Base-by-base conservation (phyloP, 768 basidiomycete species). In the Galerina sulciceps region DNA sequence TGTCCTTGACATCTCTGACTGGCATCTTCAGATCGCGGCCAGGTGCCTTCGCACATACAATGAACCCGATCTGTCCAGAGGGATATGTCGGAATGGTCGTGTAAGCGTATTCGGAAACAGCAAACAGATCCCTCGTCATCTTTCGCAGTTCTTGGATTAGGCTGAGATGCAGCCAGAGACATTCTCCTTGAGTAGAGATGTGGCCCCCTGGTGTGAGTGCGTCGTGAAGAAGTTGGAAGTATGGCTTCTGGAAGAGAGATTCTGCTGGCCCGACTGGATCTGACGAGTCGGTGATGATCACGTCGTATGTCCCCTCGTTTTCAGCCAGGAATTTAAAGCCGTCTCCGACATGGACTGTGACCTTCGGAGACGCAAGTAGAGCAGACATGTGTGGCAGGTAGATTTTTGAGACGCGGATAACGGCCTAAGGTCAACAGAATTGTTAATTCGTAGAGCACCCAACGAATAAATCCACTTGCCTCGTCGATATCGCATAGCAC, bases 31-130 rank as follows among this genome's bases (percentile, higher is more conserved):
- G 76, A 70, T 91, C 85, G 52, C 92, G 81, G 23, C 77, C 80
- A 14, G 78, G 74, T 26, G 88, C 88, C 75, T 91, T 95, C 55
- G 94, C 88, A 73, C 91, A 93, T 45, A 98, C 80, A 64, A 96
- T 82, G 77, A 96, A 96, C 20, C 97, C 96, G 67, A 99, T 99
- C 71, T 96, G 95, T 37, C 97, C 97, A n/a, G 92, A 90, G 17
- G 97, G 97, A 76, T 99, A 99, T 14, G 96, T 97, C 0, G 96
- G 96, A 64, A 99, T 96, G 18, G 95, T 98, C 59, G 95, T 96
- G 76, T 83, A 97, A 14, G 94, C 97, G 72, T 97, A 99, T 69
- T 94, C 90, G 40, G 88, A 81, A 15, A 85, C 84, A 38, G 90
- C 81, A 81, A 98, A 99, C 59, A 97, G 75, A 45, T 77, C 75